Evolutionary conservation across 78 protist species (phyloP), one percentile per base, ranked within the genome.

Genomic region (Isochrysis galbana): DNA sequence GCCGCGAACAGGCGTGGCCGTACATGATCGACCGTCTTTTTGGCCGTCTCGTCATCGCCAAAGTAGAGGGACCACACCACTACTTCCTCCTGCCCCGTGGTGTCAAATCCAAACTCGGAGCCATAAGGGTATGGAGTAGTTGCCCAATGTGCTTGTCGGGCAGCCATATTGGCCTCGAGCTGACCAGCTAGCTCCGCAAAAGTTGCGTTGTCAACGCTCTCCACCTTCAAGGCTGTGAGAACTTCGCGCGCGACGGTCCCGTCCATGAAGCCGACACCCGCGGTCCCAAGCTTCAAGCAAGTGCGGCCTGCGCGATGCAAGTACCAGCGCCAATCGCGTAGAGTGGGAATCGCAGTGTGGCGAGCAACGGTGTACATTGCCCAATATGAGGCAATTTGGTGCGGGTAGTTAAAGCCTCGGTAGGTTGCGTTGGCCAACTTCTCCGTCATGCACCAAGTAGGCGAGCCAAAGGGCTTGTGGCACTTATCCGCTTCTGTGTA

Each of bases 71-170:
- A 14, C 84, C 84, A 77, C 47, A 77, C 84, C 29, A 77, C 84
- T 29, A 77, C 87, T 34, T 78, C 87, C 87, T 78, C 87, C 38
- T 78, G 87, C 29, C 87, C 87, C 51, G 87, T 78, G 34, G 87
- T 78, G 87, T 78, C 87, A 48, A 42, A 78, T n/a, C 36, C 51
- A 0, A 78, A 78, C 51, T 78, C 87, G 17, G 87, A 78, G 87
- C 87, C 87, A 48, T 78, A 78, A 10, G 61, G 84, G 29, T 38
- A 38, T 2, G 84, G 46, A 41, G 46, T 36, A 14, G 26, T 17
- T 29, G 42, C 44, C 84, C 84, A 74, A 2, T 38, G 84, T 45
- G 34, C 11, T 29, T 5, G 51, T 7, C 46, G 87, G 38, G 4
- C n/a, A 19, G 0, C 38, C 87, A 78, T 42, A 19, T 78, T 1